These are phyloP conservation scores for Collybiopsis confluens DNA, from an alignment of 768 basidiomycete genomes.

Conservation along the genomic window DNA sequence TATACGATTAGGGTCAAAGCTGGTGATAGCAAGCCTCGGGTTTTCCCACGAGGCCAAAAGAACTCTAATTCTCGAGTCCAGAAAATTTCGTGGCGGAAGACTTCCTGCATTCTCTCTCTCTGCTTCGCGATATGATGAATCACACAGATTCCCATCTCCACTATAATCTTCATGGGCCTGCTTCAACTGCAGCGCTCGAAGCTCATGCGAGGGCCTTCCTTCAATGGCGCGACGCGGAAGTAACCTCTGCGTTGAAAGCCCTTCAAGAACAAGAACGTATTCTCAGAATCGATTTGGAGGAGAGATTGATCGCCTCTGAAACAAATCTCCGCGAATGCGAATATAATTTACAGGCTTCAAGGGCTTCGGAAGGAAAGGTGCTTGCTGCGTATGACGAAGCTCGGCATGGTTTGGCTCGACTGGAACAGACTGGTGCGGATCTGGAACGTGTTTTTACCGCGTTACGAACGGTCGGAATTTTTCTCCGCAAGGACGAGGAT, in stretches of 20 bases:
- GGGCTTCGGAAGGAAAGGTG: neutral
- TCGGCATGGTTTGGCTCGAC: neutral
- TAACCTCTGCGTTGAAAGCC: neutral
- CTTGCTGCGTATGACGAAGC: neutral
- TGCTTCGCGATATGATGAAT: no score
- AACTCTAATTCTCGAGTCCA: no score
- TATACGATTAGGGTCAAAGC: no score
- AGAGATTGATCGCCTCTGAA: neutral
- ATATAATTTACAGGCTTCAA: neutral
- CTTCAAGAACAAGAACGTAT: neutral
- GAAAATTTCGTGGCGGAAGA: no score
- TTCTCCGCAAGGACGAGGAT: neutral
- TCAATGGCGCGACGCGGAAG: constrained; percentile 1
- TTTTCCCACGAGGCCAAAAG: no score
- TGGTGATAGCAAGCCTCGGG: no score
- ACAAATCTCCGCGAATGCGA: neutral
- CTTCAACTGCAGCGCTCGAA: neutral
- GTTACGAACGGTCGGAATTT: neutral
- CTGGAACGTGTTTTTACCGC: neutral
- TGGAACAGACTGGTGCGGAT: neutral
- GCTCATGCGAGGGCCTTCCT: neutral
- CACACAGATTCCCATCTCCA: no score
- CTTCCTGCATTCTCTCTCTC: no score
- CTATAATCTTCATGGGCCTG: neutral
- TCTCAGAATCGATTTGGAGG: neutral